Conservation (phyloP, 331 rosid species). For the Ulmus americana region DNA sequence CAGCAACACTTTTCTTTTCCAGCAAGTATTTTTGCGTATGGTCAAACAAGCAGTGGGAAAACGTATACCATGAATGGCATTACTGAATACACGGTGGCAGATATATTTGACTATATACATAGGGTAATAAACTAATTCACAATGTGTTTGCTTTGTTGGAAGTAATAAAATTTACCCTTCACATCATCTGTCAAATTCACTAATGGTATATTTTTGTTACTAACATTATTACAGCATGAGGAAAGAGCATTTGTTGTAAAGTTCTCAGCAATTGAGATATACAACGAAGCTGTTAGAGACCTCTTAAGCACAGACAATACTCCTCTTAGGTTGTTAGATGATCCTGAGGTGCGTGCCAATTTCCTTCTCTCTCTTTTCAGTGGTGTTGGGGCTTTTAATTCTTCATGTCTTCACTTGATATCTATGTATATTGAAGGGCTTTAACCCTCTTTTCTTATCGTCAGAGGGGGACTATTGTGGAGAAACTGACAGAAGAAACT, state of each 20-base stretch:
- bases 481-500: constrained; percentile 82
- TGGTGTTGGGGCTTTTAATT: background rate
- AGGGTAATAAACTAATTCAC: constrained; percentile 42
- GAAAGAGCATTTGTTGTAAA: constrained; percentile 89
- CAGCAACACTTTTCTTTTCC: constrained; percentile 31
- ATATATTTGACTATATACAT: constrained; percentile 75
- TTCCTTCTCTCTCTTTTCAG: background rate
- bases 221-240: constrained; percentile 56
- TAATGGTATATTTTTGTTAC: constrained; percentile 14
- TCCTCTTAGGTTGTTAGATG: constrained; percentile 89
- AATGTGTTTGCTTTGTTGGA: constrained; percentile 14
- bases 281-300: constrained; percentile 96
- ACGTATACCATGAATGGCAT: constrained; percentile 98
- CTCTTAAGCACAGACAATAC: constrained; percentile 75
- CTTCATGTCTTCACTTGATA: background rate
- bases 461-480: constrained; percentile 82
- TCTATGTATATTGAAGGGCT: constrained; percentile 8
- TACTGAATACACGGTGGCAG: constrained; percentile 75
- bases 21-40: constrained; percentile 97
- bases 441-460: constrained; percentile 26
- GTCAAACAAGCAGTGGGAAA: constrained; percentile 99
- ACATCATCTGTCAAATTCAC: background rate
- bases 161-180: background rate
- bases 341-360: constrained; percentile 70
- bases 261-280: constrained; percentile 93